A percentile compares a stretch with the other conserved stretches of the same genome.
Conservation (phyloP, 1,139 yeast species). For the Insectozyma bohioensis region DNA sequence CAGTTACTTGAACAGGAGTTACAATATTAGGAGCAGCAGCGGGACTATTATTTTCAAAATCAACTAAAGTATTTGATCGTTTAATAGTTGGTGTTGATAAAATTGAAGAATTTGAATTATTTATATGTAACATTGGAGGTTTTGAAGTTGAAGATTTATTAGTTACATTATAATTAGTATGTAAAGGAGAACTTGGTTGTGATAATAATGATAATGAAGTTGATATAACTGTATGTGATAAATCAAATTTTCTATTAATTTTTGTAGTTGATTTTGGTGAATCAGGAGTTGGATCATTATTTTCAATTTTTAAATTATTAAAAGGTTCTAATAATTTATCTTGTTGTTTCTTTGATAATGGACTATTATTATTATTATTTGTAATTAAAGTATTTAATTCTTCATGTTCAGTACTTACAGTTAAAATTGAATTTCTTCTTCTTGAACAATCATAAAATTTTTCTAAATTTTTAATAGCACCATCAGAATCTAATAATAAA, state of each 20-base stretch:
- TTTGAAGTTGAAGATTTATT: conserved; percentile 21
- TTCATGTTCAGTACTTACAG: conserved; percentile 17
- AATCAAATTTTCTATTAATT: conserved; percentile 21
- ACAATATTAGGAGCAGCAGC: conserved; percentile 39
- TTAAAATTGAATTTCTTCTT: conserved; percentile 17
- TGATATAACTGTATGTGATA: conserved; percentile 21
- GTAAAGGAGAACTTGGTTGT: conserved; percentile 24
- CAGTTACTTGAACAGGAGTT: conserved; percentile 49
- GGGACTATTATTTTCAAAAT: conserved; percentile 22
- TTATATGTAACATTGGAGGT: conserved; percentile 10
- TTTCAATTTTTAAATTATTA: conserved; percentile 9
- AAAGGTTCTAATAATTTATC: conserved; percentile 10
- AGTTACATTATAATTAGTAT: conserved; percentile 27
- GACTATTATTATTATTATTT: no score
- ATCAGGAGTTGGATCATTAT: background rate
- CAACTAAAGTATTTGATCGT: conserved; percentile 17
- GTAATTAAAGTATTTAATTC: conserved; percentile 9
- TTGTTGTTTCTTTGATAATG: conserved; percentile 3
- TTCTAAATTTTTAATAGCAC: conserved; percentile 43
- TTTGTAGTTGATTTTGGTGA: conserved; percentile 5
- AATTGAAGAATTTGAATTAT: conserved; percentile 11
- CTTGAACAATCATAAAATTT: conserved; percentile 28
- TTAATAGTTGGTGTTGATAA: conserved; percentile 15
- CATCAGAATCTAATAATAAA: conserved; percentile 49
- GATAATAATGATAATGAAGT: conserved; percentile 19